Percentiles rank a stretch among this genome's conserved stretches.
Conservation (phyloP, 2,329 filamentous ascomycete genomes). For the Fusarium goolgardi region DNA sequence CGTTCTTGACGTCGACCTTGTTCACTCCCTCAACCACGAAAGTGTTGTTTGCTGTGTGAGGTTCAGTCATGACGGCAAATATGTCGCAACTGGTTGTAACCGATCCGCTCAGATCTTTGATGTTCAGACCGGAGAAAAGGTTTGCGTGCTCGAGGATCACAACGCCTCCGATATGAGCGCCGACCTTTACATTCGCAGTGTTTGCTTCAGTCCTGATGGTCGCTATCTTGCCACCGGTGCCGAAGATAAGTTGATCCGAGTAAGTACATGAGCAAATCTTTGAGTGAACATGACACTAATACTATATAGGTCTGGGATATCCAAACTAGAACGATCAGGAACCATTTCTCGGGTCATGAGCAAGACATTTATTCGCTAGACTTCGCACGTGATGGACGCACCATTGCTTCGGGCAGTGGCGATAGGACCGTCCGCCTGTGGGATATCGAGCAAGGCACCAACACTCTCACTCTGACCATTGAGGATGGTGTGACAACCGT, state of each 20-base stretch:
- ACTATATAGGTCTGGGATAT: conserved; percentile 92
- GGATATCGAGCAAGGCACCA: conserved; percentile 88
- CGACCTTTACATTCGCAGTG: conserved; percentile 95
- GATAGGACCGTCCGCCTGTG: conserved; percentile 95
- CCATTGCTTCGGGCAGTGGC: conserved; percentile 94
- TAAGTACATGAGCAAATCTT: conserved; percentile 60
- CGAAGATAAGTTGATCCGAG: conserved; percentile 96
- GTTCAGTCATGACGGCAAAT: conserved; percentile 96
- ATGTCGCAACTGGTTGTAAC: conserved; percentile 96
- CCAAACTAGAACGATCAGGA: conserved; percentile 81
- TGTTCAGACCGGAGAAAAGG: conserved; percentile 84
- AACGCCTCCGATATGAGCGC: conserved; percentile 82
- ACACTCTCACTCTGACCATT: conserved; percentile 87
- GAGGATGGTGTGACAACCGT: conserved; percentile 98
- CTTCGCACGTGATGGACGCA: conserved; percentile 91
- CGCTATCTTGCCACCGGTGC: conserved; percentile 94
- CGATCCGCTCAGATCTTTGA: conserved; percentile 99
- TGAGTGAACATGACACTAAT: conserved; percentile 24
- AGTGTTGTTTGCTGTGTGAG: conserved; percentile 98
- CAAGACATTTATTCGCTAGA: conserved; percentile 98
- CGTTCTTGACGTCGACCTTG: conserved; percentile 89
- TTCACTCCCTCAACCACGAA: conserved; percentile 92
- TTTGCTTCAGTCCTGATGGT: conserved; percentile 98
- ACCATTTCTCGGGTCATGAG: conserved; percentile 95
- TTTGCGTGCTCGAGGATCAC: conserved; percentile 91